phyloP scores from a whole-genome alignment of 768 basidiomycete species.

The Lactarius sanguifluus region DNA sequence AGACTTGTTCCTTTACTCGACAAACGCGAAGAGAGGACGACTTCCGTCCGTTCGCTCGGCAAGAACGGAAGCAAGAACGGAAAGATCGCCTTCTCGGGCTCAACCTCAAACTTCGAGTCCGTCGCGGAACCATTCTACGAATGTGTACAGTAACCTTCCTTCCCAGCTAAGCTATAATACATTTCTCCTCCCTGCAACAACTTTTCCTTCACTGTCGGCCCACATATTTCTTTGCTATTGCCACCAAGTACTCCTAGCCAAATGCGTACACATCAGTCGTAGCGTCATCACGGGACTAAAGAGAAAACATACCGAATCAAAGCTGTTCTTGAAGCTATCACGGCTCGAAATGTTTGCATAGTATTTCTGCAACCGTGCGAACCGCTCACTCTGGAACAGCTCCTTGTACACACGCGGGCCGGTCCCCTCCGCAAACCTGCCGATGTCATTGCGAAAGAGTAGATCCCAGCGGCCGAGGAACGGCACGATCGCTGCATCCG shows the following conservation, averaged over 20 bases:
- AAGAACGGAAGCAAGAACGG: too few relatives aligned
- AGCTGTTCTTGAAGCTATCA: slow-evolving; percentile 53
- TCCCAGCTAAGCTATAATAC: too few relatives aligned
- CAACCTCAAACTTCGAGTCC: too few relatives aligned
- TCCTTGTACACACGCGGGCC: slow-evolving; percentile 45
- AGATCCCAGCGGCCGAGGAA: slow-evolving; percentile 54
- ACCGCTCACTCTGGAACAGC: slow-evolving; percentile 44
- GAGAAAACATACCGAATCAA: slow-evolving; percentile 44
- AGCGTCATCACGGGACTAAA: neutral
- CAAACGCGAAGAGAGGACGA: too few relatives aligned
- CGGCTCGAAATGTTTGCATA: slow-evolving; percentile 45
- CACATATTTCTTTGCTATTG: neutral
- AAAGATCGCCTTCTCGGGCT: too few relatives aligned
- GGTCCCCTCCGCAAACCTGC: slow-evolving; percentile 40
- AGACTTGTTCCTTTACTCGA: too few relatives aligned
- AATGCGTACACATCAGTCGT: neutral
- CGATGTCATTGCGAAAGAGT: slow-evolving; percentile 47
- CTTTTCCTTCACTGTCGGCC: neutral
- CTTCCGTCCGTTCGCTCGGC: too few relatives aligned
- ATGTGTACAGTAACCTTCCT: too few relatives aligned
- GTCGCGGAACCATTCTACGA: too few relatives aligned
- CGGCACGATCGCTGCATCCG: slow-evolving; percentile 57
- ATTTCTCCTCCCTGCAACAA: neutral
- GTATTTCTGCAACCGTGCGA: slow-evolving; percentile 49
- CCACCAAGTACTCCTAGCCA: neutral